Percentiles rank a stretch among this genome's conserved stretches.
Conservation (phyloP, 2,329 filamentous ascomycete species). For the Monosporascus sp. region DNA sequence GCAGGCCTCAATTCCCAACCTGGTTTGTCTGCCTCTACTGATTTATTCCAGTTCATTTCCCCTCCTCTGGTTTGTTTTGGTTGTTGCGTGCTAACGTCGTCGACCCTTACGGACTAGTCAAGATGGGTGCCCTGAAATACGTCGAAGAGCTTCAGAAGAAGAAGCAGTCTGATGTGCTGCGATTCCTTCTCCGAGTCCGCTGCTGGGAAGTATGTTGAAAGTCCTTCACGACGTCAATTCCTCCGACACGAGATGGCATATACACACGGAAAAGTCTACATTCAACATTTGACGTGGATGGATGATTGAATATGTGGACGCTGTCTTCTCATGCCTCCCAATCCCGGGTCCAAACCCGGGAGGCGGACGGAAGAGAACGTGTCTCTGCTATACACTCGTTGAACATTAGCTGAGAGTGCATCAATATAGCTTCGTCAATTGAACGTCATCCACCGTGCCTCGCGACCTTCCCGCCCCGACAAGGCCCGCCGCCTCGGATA, state of each 20-base stretch:
- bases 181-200: slow-evolving; percentile 98
- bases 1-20: slow-evolving; percentile 30
- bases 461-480: slow-evolving; percentile 95
- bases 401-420: slow-evolving; percentile 99
- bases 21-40: slow-evolving; percentile 22
- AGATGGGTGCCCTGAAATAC: slow-evolving; percentile 99
- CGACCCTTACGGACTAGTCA: slow-evolving; percentile 35
- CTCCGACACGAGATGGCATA: slow-evolving; percentile 21
- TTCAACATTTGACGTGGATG: slow-evolving; percentile 24
- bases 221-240: slow-evolving; percentile 25
- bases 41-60: background rate
- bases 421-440: slow-evolving; percentile 99
- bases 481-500: slow-evolving; percentile 99
- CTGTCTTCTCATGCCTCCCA: slow-evolving; percentile 21
- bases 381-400: slow-evolving; percentile 95
- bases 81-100: slow-evolving; percentile 15
- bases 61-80: background rate
- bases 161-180: slow-evolving; percentile 99
- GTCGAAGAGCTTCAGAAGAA: slow-evolving; percentile 99
- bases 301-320: slow-evolving; percentile 28
- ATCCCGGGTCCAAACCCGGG: background rate
- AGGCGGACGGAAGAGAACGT: slow-evolving; percentile 29
- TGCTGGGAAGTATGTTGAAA: slow-evolving; percentile 95
- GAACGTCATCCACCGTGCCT: slow-evolving; percentile 99
- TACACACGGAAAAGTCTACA: slow-evolving; percentile 22